phyloP scores from a whole-genome alignment of 192 early-diverging fungal species.

The Rhizoclosmatium sp. region DNA sequence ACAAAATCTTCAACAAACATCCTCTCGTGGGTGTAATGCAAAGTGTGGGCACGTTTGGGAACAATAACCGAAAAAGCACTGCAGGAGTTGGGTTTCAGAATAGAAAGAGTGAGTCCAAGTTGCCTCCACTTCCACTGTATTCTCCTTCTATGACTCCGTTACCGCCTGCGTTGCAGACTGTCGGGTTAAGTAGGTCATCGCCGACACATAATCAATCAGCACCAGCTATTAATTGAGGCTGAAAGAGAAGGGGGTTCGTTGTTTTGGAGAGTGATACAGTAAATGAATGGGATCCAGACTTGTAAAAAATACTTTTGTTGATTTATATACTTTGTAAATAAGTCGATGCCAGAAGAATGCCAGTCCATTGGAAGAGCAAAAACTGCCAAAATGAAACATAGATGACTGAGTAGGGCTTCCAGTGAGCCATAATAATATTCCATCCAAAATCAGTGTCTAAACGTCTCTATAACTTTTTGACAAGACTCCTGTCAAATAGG shows the following conservation, averaged over 20 bases:
- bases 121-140: constrained; percentile 26
- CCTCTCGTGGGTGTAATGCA: constrained; percentile 63
- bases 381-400: too few species aligned
- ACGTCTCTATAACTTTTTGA: background rate
- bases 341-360: too few species aligned
- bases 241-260: too few species aligned
- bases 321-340: too few species aligned
- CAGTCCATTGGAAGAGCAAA: too few species aligned
- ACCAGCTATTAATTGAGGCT: too few species aligned
- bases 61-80: background rate
- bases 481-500: constrained; percentile 12
- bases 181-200: background rate
- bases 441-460: background rate
- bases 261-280: too few species aligned
- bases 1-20: constrained; percentile 67
- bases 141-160: constrained; percentile 36
- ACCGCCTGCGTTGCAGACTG: constrained; percentile 16
- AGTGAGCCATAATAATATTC: too few species aligned
- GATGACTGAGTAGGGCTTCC: too few species aligned
- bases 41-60: constrained; percentile 2
- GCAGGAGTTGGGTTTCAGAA: constrained; percentile 36
- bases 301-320: too few species aligned
- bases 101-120: constrained; percentile 28
- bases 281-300: too few species aligned
- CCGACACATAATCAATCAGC: background rate